Percentiles rank a stretch among this genome's conserved stretches.
Conservation (phyloP, 2,329 filamentous ascomycete species). For the Exophiala phaeomuriformis region DNA sequence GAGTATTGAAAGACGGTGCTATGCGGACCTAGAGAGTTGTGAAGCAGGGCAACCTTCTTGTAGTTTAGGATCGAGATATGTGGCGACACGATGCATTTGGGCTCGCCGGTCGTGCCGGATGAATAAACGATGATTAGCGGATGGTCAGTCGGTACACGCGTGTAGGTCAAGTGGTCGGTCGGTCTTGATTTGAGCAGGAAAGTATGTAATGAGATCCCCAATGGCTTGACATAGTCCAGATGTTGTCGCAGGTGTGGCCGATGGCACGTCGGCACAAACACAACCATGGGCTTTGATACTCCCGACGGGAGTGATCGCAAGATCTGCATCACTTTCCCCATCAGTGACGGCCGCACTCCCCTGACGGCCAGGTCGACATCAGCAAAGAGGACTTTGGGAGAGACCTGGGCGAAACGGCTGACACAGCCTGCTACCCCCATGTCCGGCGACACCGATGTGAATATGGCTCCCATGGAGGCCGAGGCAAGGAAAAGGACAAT, state of each 20-base stretch:
- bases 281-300: slow-evolving; percentile 8
- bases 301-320: slow-evolving; percentile 49
- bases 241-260: slow-evolving; percentile 12
- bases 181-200: slow-evolving; percentile 32
- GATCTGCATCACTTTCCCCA: slow-evolving; percentile 63
- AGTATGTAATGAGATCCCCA: slow-evolving; percentile 22
- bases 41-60: slow-evolving; percentile 38
- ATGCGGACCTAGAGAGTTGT: slow-evolving; percentile 37
- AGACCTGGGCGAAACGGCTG: slow-evolving; percentile 36
- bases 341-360: slow-evolving; percentile 66
- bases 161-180: slow-evolving; percentile 33
- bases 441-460: slow-evolving; percentile 41
- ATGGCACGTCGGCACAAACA: slow-evolving; percentile 20
- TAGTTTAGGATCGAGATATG: slow-evolving; percentile 40
- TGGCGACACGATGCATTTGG: slow-evolving; percentile 42
- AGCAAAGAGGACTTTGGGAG: slow-evolving; percentile 36
- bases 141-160: slow-evolving; percentile 36
- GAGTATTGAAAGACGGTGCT: slow-evolving; percentile 43
- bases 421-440: slow-evolving; percentile 35
- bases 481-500: slow-evolving; percentile 39
- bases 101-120: slow-evolving; percentile 39
- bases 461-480: slow-evolving; percentile 39
- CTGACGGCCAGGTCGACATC: slow-evolving; percentile 62
- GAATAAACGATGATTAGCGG: slow-evolving; percentile 42
- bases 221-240: slow-evolving; percentile 9